phyloP scores from a whole-genome alignment of 139 green algal species.

The Chlamydomonas sp. region DNA sequence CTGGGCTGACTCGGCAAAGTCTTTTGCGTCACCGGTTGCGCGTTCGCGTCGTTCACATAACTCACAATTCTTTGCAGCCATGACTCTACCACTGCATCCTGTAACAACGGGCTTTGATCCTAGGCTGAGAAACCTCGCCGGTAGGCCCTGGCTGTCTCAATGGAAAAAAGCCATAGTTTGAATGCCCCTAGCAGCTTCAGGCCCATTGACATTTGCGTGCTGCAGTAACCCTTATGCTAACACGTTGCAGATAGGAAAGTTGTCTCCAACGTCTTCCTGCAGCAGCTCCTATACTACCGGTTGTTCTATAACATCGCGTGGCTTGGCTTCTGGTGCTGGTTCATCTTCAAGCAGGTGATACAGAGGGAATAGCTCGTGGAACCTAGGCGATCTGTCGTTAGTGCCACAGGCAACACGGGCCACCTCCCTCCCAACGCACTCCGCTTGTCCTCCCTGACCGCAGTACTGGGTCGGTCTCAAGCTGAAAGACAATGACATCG shows the following conservation, averaged over 20 bases:
- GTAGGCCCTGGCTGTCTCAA: constrained; percentile 22
- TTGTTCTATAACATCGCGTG: constrained; percentile 52
- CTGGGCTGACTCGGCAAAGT: too few relatives aligned
- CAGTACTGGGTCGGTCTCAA: constrained; percentile 56
- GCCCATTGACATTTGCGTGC: background rate
- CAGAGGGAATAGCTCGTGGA: background rate
- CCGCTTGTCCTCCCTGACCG: background rate
- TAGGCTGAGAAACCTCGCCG: constrained; percentile 46
- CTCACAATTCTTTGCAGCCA: background rate
- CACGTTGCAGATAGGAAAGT: constrained; percentile 50
- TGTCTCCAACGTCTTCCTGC: constrained; percentile 54
- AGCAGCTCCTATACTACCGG: constrained; percentile 69
- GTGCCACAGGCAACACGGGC: background rate
- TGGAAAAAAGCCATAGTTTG: background rate
- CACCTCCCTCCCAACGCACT: background rate
- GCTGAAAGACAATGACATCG: constrained; percentile 56
- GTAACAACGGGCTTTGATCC: constrained; percentile 29
- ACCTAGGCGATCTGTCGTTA: too few relatives aligned
- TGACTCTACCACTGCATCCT: constrained; percentile 13
- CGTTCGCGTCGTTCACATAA: too few relatives aligned
- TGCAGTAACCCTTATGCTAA: background rate
- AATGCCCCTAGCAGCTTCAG: too few relatives aligned
- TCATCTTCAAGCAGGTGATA: constrained; percentile 36
- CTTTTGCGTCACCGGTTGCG: too few relatives aligned
- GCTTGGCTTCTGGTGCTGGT: constrained; percentile 37